Evolutionary conservation across 768 basidiomycete genomes (phyloP).

Genomic region (Infundibulicybe gibba): DNA sequence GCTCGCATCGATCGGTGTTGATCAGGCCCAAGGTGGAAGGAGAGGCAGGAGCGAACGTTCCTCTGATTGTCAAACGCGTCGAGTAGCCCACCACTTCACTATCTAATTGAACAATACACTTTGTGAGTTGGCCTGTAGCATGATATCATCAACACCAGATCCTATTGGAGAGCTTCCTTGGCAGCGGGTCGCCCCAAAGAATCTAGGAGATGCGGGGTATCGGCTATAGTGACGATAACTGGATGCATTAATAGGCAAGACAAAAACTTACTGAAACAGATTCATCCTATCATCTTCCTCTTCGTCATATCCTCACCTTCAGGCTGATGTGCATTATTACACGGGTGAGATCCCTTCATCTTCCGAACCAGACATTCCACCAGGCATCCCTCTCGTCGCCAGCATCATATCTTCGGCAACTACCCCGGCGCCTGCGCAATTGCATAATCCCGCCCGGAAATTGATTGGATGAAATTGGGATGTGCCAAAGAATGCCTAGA

Average conservation of each 20-base stretch:
- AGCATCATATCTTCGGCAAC: constrained; percentile 58
- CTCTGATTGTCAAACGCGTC: constrained; percentile 26
- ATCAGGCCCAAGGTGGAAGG: constrained; percentile 36
- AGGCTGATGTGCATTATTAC: no score
- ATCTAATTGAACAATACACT: no score
- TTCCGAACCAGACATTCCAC: constrained; percentile 34
- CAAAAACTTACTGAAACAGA: no score
- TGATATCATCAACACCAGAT: no score
- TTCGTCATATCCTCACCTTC: no score
- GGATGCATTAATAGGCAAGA: no score
- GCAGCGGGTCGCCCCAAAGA: no score
- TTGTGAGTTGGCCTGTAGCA: no score
- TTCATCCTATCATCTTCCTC: no score
- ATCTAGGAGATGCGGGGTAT: constrained; percentile 51
- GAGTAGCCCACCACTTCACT: neutral
- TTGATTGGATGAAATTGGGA: constrained; percentile 46
- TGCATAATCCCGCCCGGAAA: constrained; percentile 67
- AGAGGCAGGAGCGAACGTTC: constrained; percentile 26
- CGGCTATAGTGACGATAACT: no score
- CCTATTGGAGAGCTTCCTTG: no score
- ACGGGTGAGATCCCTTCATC: constrained; percentile 22
- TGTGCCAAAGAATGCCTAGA: constrained; percentile 52
- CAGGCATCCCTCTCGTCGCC: constrained; percentile 47
- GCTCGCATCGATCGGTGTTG: constrained; percentile 28
- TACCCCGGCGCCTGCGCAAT: constrained; percentile 55